Evolutionary conservation across 768 basidiomycete genomes (phyloP), one percentile per base, ranked within the genome.

Genomic region (Cyclocybe aegerita): DNA sequence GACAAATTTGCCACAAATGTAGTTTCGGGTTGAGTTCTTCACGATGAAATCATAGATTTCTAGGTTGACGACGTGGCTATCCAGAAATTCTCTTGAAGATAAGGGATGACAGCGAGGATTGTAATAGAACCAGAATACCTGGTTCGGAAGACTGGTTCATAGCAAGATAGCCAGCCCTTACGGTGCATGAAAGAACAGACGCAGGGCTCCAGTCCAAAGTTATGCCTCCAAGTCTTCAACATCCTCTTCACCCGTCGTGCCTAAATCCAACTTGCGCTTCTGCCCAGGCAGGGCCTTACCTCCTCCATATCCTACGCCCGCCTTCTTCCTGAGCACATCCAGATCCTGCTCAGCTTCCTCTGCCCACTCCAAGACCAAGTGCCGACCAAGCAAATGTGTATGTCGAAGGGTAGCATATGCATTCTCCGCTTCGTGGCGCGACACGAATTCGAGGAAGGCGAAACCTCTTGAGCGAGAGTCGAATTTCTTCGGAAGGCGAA

Each of bases 291-390:
- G 66, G 40, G 79, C 77, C 55, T 73, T 79, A 7, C 87, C 85
- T 12, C 72, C 85, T 2, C 88, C 88, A 58, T 77, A 88, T 9
- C 88, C 88, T 52, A 89, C 83, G 1, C 86, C 88, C 1, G 85
- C 87, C 71, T 93, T 94, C 70, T 81, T 80, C 52, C 94, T 74
- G 42, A 97, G 64, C 48, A 65, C 76, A 30, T 90, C 89, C 46
- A 95, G 62, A 63, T 95, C 89, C 62, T 84, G 81, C 55, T 89
- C 89, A 2, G 75, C 86, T 49, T 90, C 89, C 58, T 88, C 81
- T 1, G 95, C 93, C 94, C 95, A 97, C 66, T 98, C 86, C 38
- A 99, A 73, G 3, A 98, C 93, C 39, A 99, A 71, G 77, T 99
- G 97, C 33, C 97, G 74, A 7, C 97, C 96, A 15, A 99, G 83